Evolutionary conservation across 2,329 filamentous ascomycete species (phyloP), one percentile per base, ranked within the genome.

Genomic region (Celoporthe dispersa): DNA sequence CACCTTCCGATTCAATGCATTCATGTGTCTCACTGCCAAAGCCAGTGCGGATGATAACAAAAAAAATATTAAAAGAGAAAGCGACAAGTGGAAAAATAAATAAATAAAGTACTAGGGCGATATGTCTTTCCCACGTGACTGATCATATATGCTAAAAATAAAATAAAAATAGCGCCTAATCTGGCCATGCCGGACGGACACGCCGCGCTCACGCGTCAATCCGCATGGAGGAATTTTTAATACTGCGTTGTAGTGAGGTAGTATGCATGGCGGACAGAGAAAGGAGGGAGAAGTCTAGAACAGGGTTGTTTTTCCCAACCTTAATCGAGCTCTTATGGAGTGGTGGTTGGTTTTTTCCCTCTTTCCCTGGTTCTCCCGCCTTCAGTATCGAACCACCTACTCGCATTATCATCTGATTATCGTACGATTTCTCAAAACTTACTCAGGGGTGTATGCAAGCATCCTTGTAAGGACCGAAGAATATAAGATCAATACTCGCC

Each of bases 351-450:
- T 16, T 44, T 6, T 44, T 48, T n/a, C 11, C 2, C 16, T 41
- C 6, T 48, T n/a, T 48, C 16, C 1, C 22, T 48, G 44, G 19
- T 48, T 22, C 57, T 37, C 33, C 31, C 33, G 57, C 33, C n/a
- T 31, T 63, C 6, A 9, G 22, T 31, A 44, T 60, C 57, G 19
- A 19, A 60, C 16, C 33, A 35, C 37, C 8, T 7, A 6, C 33
- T 22, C 33, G 31, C 33, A n/a, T 25, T n/a, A 62, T 63, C 57
- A 60, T 64, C 60, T 39, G 59, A 67, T 25, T 31, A 70, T 70
- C 68, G 65, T 70, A 70, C 68, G 68, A 70, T 55, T 62, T 60
- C 25, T 19, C 7, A 33, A 6, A 3, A 51, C 19, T 25, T 5
- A 22, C 14, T 57, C n/a, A 53, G 25, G 31, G 25, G 14, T 28